Evolutionary conservation across 108 stramenopile genomes (phyloP), one percentile per base, ranked within the genome.

Genomic region (Stephanodiscus triporus): DNA sequence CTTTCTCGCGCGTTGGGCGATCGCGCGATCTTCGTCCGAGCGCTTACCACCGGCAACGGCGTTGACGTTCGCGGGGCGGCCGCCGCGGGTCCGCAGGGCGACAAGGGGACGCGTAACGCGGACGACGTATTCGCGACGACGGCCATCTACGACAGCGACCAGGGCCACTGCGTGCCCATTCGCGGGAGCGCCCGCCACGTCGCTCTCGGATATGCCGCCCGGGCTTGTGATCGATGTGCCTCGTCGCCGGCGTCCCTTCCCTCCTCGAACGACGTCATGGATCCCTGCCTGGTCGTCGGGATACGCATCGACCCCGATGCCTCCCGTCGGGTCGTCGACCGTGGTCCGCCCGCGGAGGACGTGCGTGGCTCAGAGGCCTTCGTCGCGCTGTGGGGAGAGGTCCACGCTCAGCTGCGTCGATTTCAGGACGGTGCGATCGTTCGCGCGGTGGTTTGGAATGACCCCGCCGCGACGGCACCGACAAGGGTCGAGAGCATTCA

Each of bases 361-460:
- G 38, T 75, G 8, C 76, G 74, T 10, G 90, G 78, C 8, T 72
- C 89, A 2, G 50, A 78, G 29, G 66, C 65, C 9, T 95, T 95
- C 74, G 65, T 89, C 37, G 48, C 85, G 20, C 75, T 95, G 51
- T 95, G 94, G 94, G 94, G 94, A 5, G 73, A 80, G 16, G 73
- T 84, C 36, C 56, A 72, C 17, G 94, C 94, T 4, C 81, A 92
- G 53, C 59, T 92, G 10, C 88, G 94, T 27, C 84, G 91, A 20
- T 95, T 95, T 80, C 91, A 92, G 51, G 94, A 95, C 62, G 94
- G 94, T n/a, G 94, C 91, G 4, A 95, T 95, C 58, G 91, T 95
- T n/a, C 86, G 91, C 24, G 91, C 94, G 0, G 94, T 89, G 2
- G 89, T 95, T 11, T 95, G 94, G 94, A 91, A 88, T 70, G 71